Evolutionary conservation across 768 basidiomycete species (phyloP), one percentile per base, ranked within the genome.

Genomic region (Auricularia sp.): DNA sequence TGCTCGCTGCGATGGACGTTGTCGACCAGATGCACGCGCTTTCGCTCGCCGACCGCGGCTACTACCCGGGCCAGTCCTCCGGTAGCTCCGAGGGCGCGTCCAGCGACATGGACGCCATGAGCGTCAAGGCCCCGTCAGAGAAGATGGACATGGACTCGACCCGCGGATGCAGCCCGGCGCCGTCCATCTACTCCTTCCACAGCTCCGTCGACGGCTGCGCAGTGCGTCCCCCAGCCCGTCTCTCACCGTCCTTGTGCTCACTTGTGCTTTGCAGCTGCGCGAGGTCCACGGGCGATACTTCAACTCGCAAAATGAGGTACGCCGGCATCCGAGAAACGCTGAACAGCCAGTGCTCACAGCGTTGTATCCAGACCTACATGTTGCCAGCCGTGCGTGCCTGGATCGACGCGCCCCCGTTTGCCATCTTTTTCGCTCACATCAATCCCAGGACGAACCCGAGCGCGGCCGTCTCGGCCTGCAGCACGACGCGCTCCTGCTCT

Each of bases 241-340:
- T 45, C 44, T 11, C 44, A 45, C 44, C 11, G 44, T 2, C 3
- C 44, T 18, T 45, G 18, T 11, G 11, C 10, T 11, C 18, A 10
- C 18, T 45, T 45, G 11, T 18, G 11, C 11, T 45, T 1, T 1
- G 7, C 56, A 59, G 56, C 56, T 59, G 34, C 56, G 56, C 10
- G 56, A 59, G 24, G 56, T 59, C 34, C 56, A 59, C 34, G 56
- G 56, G 24, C 56, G 56, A 2, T 59, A 59, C 56, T 59, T 59
- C 1, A 59, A 59, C 34, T 59, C 56, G 56, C 56, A 59, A 35
- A 59, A 59, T 18, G 56, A 59, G 18, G 47, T 51, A 5, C 18
- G 47, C 21, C 11, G 1, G 1, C 10, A 11, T 21, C 47, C 47
- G 11, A 18, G 47, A 10, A 51, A 16, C 14, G 47, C 47, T 7